Conservation (phyloP, 2,329 filamentous ascomycete genomes). For the Neofusicoccum sp. region DNA sequence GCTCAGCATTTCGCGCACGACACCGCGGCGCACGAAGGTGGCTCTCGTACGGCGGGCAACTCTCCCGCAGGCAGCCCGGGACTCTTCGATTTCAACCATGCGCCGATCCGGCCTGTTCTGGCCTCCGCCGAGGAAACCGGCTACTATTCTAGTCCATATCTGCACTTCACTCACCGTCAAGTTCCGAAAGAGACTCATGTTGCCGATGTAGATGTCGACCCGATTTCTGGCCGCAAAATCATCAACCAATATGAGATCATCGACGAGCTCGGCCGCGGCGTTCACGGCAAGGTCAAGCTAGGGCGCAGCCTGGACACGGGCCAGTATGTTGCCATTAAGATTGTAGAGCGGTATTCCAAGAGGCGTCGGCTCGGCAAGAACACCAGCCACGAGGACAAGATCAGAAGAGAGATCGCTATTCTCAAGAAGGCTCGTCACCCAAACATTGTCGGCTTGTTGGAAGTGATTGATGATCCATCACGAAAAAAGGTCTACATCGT, state of each 20-base stretch:
- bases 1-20: conserved; percentile 41
- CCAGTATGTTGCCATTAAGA: conserved; percentile 94
- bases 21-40: conserved; percentile 35
- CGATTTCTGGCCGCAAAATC: conserved; percentile 85
- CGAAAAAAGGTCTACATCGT: conserved; percentile 98
- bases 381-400: conserved; percentile 75
- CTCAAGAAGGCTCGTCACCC: conserved; percentile 96
- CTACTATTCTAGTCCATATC: conserved; percentile 52
- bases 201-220: conserved; percentile 86
- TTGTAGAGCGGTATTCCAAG: conserved; percentile 94
- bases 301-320: conserved; percentile 76
- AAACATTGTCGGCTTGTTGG: conserved; percentile 93
- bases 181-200: conserved; percentile 73
- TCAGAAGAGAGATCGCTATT: conserved; percentile 95
- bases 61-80: conserved; percentile 52
- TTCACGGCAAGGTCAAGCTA: conserved; percentile 97
- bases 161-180: conserved; percentile 53
- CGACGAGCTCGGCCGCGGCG: conserved; percentile 91
- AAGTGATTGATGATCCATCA: conserved; percentile 96
- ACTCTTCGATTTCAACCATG: conserved; percentile 44
- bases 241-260: conserved; percentile 99
- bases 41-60: conserved; percentile 47
- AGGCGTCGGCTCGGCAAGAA: conserved; percentile 81
- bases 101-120: conserved; percentile 34
- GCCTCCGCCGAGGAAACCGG: conserved; percentile 38